These are phyloP conservation scores for Nemania sp. DNA, from an alignment of 2,329 filamentous ascomycete genomes.

Conservation along the genomic window DNA sequence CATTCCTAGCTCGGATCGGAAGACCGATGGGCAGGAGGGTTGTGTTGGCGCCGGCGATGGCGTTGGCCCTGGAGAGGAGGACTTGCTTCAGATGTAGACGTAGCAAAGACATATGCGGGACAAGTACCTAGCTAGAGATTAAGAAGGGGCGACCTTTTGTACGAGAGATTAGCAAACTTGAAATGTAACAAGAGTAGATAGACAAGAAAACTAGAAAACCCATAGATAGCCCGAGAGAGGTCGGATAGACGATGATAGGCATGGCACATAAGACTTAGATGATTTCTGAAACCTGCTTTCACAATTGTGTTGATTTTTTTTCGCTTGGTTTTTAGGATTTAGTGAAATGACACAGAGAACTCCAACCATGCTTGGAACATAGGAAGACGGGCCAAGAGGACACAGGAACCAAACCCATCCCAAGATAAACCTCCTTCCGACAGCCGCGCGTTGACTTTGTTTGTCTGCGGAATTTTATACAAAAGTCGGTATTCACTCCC, in stretches of 20 bases:
- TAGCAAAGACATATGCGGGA: too few relatives aligned
- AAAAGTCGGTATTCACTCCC: constrained; percentile 18
- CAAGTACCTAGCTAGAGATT: too few relatives aligned
- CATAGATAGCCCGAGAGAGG: not conserved
- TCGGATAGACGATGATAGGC: not conserved
- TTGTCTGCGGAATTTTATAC: constrained; percentile 27
- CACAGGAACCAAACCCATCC: constrained; percentile 24
- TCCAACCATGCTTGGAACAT: constrained; percentile 29
- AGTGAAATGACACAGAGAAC: constrained; percentile 21
- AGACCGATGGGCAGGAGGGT: too few relatives aligned
- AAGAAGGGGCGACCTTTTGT: too few relatives aligned
- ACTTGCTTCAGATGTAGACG: not conserved
- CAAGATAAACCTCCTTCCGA: constrained; percentile 22
- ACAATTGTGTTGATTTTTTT: constrained; percentile 2
- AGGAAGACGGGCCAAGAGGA: constrained; percentile 32
- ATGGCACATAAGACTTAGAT: too few relatives aligned
- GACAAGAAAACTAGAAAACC: not conserved
- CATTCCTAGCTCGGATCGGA: too few relatives aligned
- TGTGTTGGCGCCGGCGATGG: too few relatives aligned
- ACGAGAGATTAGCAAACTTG: too few relatives aligned
- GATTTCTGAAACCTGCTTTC: constrained; percentile 15
- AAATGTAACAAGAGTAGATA: not conserved
- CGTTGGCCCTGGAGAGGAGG: not conserved
- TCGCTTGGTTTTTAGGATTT: not conserved
- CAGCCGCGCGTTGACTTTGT: constrained; percentile 29